Conservation (phyloP, 2,329 filamentous ascomycete genomes). For the Diaporthe humulicola region DNA sequence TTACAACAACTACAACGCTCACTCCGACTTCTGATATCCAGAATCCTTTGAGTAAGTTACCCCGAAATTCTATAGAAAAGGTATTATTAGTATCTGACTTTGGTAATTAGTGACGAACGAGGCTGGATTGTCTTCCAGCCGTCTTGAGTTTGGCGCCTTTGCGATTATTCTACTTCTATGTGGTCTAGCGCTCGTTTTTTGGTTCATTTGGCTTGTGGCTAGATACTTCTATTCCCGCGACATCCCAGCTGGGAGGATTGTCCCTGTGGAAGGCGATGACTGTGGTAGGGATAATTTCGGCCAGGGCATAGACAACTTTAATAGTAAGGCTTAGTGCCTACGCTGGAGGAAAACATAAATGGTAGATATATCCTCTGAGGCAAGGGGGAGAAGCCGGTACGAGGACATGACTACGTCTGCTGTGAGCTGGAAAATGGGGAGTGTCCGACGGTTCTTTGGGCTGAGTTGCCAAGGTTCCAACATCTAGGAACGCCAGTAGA, state of each 20-base stretch:
- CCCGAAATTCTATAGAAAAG: background rate
- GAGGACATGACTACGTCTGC: background rate
- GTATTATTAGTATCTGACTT: background rate
- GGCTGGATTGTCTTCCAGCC: too few species aligned
- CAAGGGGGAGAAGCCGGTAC: background rate
- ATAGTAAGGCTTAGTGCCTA: background rate
- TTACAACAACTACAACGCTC: background rate
- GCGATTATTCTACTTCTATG: background rate
- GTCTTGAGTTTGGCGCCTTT: background rate
- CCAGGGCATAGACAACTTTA: background rate
- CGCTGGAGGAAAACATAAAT: too few species aligned
- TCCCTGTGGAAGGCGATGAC: background rate
- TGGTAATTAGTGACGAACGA: background rate
- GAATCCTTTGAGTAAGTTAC: background rate
- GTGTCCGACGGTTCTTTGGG: too few species aligned
- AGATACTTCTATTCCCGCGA: background rate
- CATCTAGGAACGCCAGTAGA: background rate
- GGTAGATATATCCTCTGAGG: background rate
- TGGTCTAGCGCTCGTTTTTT: background rate
- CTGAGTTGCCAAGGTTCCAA: too few species aligned
- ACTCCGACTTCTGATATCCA: background rate
- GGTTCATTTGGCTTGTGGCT: background rate
- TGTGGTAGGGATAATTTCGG: background rate
- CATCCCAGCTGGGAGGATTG: accelerated
- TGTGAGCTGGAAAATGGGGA: background rate